These are phyloP conservation scores for Boechera stricta DNA, from an alignment of 345 rosid species.

Conservation along the genomic window DNA sequence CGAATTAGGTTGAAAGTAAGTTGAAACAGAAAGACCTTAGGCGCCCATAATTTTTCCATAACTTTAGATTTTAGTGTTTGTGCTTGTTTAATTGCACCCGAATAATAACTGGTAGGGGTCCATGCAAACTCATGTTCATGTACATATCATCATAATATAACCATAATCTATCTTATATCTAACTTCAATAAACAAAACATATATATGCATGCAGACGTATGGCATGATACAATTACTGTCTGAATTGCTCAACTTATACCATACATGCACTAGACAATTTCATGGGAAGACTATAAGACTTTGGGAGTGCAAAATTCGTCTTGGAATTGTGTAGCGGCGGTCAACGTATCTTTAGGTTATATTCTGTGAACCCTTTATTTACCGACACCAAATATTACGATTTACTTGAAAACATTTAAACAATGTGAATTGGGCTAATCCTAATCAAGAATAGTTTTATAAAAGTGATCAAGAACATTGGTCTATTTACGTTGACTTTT, in stretches of 20 bases:
- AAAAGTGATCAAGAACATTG: neutral
- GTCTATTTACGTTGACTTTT: neutral
- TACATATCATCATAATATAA: conserved; percentile 5
- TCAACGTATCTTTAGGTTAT: conserved; percentile 34
- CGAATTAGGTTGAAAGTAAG: conserved; percentile 5
- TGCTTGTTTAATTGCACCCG: conserved; percentile 9
- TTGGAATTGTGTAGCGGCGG: conserved; percentile 23
- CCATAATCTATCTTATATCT: neutral
- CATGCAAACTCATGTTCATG: conserved; percentile 36
- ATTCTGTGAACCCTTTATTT: conserved; percentile 21
- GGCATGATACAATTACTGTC: conserved; percentile 18
- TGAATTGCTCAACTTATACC: conserved; percentile 24
- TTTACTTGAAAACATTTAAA: neutral
- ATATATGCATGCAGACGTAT: conserved; percentile 8
- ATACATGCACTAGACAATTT: conserved; percentile 33
- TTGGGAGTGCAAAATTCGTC: conserved; percentile 41
- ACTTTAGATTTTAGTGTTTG: conserved; percentile 32
- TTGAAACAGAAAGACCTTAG: conserved; percentile 2
- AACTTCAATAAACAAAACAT: neutral
- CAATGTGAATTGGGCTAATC: conserved; percentile 6
- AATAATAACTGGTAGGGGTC: conserved; percentile 30
- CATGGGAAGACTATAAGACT: conserved; percentile 29
- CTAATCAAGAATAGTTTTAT: conserved; percentile 5
- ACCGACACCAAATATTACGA: conserved; percentile 31
- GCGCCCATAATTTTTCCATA: conserved; percentile 19